Evolutionary conservation across 78 protist genomes (phyloP).

Genomic region (Pelomyxa schiedti): DNA sequence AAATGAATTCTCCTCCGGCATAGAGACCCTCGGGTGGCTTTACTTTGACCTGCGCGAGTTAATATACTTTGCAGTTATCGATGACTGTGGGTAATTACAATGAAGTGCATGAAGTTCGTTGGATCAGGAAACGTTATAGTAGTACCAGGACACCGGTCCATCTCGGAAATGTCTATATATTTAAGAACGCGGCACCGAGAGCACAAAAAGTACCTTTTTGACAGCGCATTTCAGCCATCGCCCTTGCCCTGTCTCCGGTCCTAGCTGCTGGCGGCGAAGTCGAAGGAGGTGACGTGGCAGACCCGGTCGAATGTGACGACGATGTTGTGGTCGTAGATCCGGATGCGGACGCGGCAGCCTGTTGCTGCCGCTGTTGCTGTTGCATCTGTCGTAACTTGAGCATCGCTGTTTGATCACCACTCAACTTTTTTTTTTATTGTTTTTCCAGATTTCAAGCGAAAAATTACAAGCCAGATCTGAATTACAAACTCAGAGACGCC

Average conservation of each 20-base stretch:
- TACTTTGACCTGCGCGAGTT: no score
- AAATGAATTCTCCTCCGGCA: conserved; percentile 36
- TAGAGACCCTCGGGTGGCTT: conserved; percentile 19
- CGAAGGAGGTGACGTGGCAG: not conserved
- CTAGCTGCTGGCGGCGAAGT: not conserved
- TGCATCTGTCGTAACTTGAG: not conserved
- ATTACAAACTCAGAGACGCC: no score
- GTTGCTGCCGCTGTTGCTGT: not conserved
- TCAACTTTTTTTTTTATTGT: no score
- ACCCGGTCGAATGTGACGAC: not conserved
- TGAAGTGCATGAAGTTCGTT: not conserved
- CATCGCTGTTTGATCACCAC: no score
- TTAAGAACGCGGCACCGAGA: not conserved
- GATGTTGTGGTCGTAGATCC: not conserved
- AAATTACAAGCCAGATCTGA: no score
- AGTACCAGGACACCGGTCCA: not conserved
- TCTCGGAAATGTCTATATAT: not conserved
- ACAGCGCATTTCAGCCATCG: not conserved
- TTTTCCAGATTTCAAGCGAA: no score
- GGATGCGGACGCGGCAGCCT: not conserved
- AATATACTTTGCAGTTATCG: no score
- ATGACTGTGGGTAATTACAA: no score
- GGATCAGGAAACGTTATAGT: not conserved
- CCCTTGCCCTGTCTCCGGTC: not conserved
- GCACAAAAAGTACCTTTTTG: not conserved